Evolutionary conservation across 176 grass and related monocot species (phyloP).

Genomic region (Bonia amplexicaulis): DNA sequence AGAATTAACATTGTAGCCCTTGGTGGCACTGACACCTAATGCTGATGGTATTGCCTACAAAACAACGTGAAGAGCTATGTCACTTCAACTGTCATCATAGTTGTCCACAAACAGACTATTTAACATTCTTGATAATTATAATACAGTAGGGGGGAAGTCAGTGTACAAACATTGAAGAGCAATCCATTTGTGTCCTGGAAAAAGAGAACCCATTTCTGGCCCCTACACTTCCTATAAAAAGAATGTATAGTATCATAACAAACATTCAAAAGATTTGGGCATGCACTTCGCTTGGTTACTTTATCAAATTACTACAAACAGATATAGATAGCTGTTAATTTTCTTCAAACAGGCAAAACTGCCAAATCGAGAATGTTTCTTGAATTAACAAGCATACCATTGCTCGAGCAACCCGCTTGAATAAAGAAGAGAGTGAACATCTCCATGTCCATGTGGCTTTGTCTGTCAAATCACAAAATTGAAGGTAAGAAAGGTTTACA

Average conservation of each 20-base stretch:
- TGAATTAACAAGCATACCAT: slow-evolving; percentile 51
- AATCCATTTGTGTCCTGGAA: slow-evolving; percentile 98
- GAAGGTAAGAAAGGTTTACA: background rate
- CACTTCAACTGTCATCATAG: background rate
- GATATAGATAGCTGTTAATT: background rate
- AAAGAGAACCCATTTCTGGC: slow-evolving; percentile 83
- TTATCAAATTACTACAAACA: slow-evolving; percentile 22
- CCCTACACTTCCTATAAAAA: slow-evolving; percentile 59
- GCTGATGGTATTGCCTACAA: slow-evolving; percentile 94
- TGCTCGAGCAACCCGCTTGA: slow-evolving; percentile 79
- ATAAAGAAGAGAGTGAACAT: slow-evolving; percentile 96
- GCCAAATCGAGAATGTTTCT: background rate
- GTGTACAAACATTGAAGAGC: slow-evolving; percentile 81
- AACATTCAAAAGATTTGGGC: background rate
- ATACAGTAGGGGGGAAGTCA: background rate
- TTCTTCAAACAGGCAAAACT: background rate
- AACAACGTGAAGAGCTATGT: background rate
- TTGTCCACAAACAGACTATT: slow-evolving; percentile 10
- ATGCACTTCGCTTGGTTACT: background rate
- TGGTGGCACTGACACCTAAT: slow-evolving; percentile 83
- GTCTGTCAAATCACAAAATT: slow-evolving; percentile 53
- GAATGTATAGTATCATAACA: background rate
- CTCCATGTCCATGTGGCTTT: slow-evolving; percentile 96
- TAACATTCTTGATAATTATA: slow-evolving; percentile 10
- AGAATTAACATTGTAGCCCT: slow-evolving; percentile 96